These are phyloP conservation scores for Yamadazyma kanchanaburiensis DNA, from an alignment of 1,139 yeast genomes.

Conservation along the genomic window DNA sequence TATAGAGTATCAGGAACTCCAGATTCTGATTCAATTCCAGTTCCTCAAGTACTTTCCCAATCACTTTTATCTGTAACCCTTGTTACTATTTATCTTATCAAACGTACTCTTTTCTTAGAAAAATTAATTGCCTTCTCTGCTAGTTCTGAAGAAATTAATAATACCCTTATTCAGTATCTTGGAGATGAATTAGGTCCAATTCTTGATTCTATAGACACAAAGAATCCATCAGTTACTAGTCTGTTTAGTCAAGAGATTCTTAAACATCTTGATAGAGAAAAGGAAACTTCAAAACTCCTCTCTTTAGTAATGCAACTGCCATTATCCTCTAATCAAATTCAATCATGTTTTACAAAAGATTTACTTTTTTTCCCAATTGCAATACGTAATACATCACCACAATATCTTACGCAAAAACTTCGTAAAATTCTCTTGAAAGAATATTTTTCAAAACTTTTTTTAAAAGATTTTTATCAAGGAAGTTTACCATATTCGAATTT, in stretches of 20 bases:
- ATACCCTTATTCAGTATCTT: slow-evolving; percentile 18
- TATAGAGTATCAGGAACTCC: slow-evolving; percentile 8
- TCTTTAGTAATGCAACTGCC: slow-evolving; percentile 19
- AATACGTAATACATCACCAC: slow-evolving; percentile 5
- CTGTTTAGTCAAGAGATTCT: slow-evolving; percentile 10
- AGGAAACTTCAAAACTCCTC: slow-evolving; percentile 24
- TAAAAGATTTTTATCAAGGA: slow-evolving; percentile 12
- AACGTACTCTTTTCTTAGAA: slow-evolving; percentile 23
- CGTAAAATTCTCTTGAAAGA: slow-evolving; percentile 9
- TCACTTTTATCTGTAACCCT: slow-evolving; percentile 11
- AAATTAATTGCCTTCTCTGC: too few relatives aligned
- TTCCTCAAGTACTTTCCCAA: slow-evolving; percentile 5
- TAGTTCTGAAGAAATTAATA: too few relatives aligned
- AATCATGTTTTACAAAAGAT: slow-evolving; percentile 10
- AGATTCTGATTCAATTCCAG: too few relatives aligned
- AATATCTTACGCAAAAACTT: slow-evolving; percentile 9
- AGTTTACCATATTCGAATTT: slow-evolving; percentile 13
- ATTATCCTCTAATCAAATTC: slow-evolving; percentile 10
- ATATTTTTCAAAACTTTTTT: slow-evolving; percentile 9
- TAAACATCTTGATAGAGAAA: slow-evolving; percentile 19
- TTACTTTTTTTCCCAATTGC: slow-evolving; percentile 7
- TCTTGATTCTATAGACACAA: slow-evolving; percentile 19
- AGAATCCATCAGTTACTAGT: slow-evolving; percentile 2
- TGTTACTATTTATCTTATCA: slow-evolving; percentile 23
- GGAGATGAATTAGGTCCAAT: slow-evolving; percentile 27